Conservation (phyloP, 805 yeast genomes). For the Diddensiella santjacobensis region DNA sequence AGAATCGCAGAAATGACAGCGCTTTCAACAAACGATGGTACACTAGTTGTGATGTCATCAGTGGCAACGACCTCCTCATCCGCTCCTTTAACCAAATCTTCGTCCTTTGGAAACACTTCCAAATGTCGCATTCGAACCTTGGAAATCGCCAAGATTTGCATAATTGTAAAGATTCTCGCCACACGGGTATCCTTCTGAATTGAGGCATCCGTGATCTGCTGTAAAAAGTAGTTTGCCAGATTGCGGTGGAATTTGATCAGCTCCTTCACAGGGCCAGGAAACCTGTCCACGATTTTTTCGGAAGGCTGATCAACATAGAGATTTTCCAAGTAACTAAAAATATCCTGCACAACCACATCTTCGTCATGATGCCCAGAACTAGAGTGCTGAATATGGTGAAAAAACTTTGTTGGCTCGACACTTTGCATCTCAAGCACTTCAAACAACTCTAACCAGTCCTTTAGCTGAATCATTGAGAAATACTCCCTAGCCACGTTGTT, state of each 20-base stretch:
- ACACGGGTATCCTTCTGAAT: constrained; percentile 58
- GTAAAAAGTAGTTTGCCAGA: constrained; percentile 57
- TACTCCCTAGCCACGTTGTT: constrained; percentile 59
- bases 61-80: constrained; percentile 13
- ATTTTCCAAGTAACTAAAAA: constrained; percentile 65
- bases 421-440: constrained; percentile 70
- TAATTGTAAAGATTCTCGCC: constrained; percentile 62
- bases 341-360: constrained; percentile 57
- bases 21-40: constrained; percentile 84
- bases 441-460: constrained; percentile 76
- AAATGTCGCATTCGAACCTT: constrained; percentile 62
- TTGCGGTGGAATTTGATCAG: constrained; percentile 65
- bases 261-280: constrained; percentile 68
- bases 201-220: constrained; percentile 61
- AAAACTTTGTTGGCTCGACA: constrained; percentile 54
- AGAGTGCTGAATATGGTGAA: constrained; percentile 44
- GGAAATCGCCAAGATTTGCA: constrained; percentile 61
- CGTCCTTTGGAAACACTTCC: constrained; percentile 38
- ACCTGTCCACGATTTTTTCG: constrained; percentile 41
- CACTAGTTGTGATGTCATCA: constrained; percentile 26
- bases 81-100: constrained; percentile 17
- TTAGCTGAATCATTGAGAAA: constrained; percentile 52
- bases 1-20: constrained; percentile 70
- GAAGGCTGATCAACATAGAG: constrained; percentile 45
- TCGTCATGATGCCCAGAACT: constrained; percentile 44